Evolutionary conservation across 78 protist genomes (phyloP).

Genomic region (Guillardia theta): DNA sequence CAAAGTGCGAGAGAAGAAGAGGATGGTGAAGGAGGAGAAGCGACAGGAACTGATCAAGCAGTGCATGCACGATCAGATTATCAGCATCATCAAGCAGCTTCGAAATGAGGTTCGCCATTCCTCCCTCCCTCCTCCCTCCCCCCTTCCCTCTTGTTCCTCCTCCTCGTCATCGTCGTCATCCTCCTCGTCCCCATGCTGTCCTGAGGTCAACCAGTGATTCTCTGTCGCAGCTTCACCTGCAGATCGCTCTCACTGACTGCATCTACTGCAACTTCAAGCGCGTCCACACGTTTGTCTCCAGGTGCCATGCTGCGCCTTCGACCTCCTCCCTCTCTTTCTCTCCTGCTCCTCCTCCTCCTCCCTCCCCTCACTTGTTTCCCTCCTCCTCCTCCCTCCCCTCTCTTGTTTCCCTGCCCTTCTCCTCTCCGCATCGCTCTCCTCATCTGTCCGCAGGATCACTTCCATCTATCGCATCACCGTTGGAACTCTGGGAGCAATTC

Average conservation of each 20-base stretch:
- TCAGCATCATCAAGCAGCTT: not conserved
- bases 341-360: not conserved
- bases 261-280: not conserved
- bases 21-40: too few species aligned
- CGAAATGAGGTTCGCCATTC: not conserved
- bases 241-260: not conserved
- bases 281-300: not conserved
- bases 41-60: too few species aligned
- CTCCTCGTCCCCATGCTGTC: not conserved
- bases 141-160: not conserved
- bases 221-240: not conserved
- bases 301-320: not conserved
- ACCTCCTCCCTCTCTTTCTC: not conserved
- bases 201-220: not conserved
- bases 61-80: too few species aligned
- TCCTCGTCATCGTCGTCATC: not conserved
- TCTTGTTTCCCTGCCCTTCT: not conserved
- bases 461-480: too few species aligned
- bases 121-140: not conserved
- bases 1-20: too few species aligned
- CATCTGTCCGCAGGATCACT: too few species aligned
- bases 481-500: too few species aligned
- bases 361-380: not conserved
- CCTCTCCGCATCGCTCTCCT: not conserved
- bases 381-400: not conserved